Evolutionary conservation across 345 rosid genomes (phyloP).

Genomic region (Anacardium occidentale): DNA sequence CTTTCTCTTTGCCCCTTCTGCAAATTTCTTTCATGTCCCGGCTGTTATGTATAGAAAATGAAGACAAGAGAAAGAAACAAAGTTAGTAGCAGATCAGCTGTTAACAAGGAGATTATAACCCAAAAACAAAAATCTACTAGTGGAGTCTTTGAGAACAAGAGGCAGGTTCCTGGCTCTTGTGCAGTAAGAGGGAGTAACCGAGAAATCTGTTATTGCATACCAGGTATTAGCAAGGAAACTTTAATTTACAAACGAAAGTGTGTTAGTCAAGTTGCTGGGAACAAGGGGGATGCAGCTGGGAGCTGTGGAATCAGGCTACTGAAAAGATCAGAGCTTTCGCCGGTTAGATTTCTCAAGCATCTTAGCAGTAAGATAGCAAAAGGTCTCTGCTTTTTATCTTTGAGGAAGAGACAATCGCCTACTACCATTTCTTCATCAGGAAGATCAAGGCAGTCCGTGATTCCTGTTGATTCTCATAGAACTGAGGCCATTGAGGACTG

Average conservation of each 20-base stretch:
- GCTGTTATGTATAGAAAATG: background rate
- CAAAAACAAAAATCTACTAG: constrained; percentile 1
- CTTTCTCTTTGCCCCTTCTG: constrained; percentile 8
- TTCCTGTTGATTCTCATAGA: constrained; percentile 54
- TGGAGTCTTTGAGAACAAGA: constrained; percentile 21
- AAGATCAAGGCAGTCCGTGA: constrained; percentile 37
- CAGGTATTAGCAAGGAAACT: constrained; percentile 22
- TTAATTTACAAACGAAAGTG: constrained; percentile 7
- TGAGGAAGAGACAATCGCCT: constrained; percentile 37
- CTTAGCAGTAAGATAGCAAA: constrained; percentile 40
- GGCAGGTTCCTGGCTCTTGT: constrained; percentile 32
- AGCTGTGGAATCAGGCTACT: constrained; percentile 53
- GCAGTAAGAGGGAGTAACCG: constrained; percentile 34
- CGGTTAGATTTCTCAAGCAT: constrained; percentile 45
- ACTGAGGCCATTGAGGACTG: constrained; percentile 76
- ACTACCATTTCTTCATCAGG: constrained; percentile 41
- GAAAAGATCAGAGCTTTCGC: constrained; percentile 41
- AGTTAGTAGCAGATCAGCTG: constrained; percentile 9
- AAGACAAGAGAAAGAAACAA: constrained; percentile 29
- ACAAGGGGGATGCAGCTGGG: constrained; percentile 24
- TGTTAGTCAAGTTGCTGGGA: constrained; percentile 17
- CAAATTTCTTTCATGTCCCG: background rate
- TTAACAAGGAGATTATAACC: constrained; percentile 18
- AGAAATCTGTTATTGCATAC: constrained; percentile 11
- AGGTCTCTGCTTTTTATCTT: constrained; percentile 39